Conservation (phyloP, 495 filamentous ascomycete species). For the Aspergillus wentii region DNA sequence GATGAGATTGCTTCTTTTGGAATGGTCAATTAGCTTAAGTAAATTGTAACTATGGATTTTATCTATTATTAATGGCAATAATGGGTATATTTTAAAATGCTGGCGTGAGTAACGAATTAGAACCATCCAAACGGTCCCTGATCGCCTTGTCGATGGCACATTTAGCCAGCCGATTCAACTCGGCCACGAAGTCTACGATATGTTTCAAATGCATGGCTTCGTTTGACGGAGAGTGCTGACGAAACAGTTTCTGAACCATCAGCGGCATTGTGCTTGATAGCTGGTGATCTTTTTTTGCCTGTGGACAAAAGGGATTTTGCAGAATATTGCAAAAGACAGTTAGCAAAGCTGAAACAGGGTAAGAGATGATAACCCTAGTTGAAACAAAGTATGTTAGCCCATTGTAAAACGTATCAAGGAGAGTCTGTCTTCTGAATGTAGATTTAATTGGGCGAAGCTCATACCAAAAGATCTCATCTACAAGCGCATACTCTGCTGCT, state of each 20-base stretch:
- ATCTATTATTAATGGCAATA: too few species aligned
- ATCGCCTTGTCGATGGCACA: constrained; percentile 40
- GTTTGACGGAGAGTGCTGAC: constrained; percentile 29
- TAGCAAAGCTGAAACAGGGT: constrained; percentile 48
- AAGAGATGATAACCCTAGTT: constrained; percentile 47
- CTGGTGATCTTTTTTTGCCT: constrained; percentile 38
- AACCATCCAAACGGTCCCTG: constrained; percentile 16
- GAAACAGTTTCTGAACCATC: constrained; percentile 39
- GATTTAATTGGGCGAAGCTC: too few species aligned
- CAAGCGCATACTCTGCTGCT: too few species aligned
- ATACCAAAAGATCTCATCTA: too few species aligned
- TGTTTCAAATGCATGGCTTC: constrained; percentile 42
- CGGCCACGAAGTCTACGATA: constrained; percentile 44
- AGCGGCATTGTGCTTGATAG: constrained; percentile 31
- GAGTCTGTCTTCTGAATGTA: constrained; percentile 5
- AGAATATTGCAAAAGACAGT: constrained; percentile 48
- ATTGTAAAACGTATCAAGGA: neutral
- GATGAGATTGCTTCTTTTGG: too few species aligned
- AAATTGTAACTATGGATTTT: too few species aligned
- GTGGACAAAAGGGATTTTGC: constrained; percentile 38
- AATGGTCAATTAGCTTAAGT: too few species aligned
- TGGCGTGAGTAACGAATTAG: too few species aligned
- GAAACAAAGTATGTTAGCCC: too few species aligned
- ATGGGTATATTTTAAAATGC: too few species aligned
- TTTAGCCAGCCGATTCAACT: constrained; percentile 38